A percentile compares a stretch with the other conserved stretches of the same genome.
phyloP scores from a whole-genome alignment of 805 yeast genomes.

The Saccharomycopsis oosterbeekiorum region DNA sequence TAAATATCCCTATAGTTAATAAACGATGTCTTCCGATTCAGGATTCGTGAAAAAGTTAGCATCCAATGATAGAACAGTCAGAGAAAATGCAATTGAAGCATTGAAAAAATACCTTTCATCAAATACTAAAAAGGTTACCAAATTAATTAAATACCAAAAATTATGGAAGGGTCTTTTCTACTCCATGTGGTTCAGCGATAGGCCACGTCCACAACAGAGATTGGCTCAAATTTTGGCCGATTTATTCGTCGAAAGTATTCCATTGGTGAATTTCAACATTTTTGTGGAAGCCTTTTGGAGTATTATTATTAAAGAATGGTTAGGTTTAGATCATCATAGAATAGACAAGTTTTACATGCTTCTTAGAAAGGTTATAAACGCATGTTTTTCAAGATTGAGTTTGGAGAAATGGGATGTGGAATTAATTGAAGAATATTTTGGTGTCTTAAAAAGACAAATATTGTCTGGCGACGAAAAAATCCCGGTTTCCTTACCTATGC shows the following conservation, averaged over 20 bases:
- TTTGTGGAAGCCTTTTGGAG: conserved; percentile 76
- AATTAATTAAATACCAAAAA: conserved; percentile 53
- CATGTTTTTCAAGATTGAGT: conserved; percentile 48
- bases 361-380: conserved; percentile 65
- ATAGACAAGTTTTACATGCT: conserved; percentile 78
- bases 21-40: conserved; percentile 10
- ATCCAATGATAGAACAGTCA: conserved; percentile 53
- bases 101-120: conserved; percentile 47
- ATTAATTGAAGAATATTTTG: conserved; percentile 36
- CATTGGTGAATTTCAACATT: conserved; percentile 32
- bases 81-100: conserved; percentile 65
- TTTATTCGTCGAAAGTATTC: conserved; percentile 36
- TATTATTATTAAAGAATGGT: conserved; percentile 75
- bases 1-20: background rate
- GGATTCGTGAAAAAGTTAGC: conserved; percentile 73
- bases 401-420: conserved; percentile 44
- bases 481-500: conserved; percentile 74
- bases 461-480: conserved; percentile 49
- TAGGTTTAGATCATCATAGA: conserved; percentile 69
- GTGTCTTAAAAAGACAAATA: conserved; percentile 32
- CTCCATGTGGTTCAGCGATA: conserved; percentile 94
- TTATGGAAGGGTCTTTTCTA: conserved; percentile 94
- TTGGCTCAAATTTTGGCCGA: conserved; percentile 66
- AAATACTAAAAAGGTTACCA: conserved; percentile 25
- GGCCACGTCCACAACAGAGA: conserved; percentile 84